These are phyloP conservation scores for Plasmopara halstedii DNA, from an alignment of 352 stramenopile genomes.

Conservation along the genomic window DNA sequence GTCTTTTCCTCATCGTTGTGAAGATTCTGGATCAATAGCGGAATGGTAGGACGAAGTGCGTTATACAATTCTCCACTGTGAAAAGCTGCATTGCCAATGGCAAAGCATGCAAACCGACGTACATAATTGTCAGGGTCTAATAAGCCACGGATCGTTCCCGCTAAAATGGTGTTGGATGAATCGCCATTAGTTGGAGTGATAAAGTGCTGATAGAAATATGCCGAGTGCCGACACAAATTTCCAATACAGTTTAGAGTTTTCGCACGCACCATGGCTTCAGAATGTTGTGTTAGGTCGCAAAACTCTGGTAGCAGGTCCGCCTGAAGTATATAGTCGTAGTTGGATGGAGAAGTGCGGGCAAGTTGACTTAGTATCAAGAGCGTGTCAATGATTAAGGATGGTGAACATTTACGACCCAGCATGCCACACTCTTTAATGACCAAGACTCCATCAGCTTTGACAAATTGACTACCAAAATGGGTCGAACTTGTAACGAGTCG, in stretches of 20 bases:
- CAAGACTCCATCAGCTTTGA: slow-evolving; percentile 50
- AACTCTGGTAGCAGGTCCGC: slow-evolving; percentile 52
- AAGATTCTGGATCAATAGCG: slow-evolving; percentile 62
- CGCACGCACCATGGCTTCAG: slow-evolving; percentile 69
- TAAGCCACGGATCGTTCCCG: slow-evolving; percentile 50
- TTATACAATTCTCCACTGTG: slow-evolving; percentile 78
- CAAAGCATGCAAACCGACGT: slow-evolving; percentile 90
- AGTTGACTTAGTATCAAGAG: slow-evolving; percentile 86
- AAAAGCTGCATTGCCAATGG: slow-evolving; percentile 92
- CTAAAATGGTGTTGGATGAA: slow-evolving; percentile 32
- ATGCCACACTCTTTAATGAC: slow-evolving; percentile 70
- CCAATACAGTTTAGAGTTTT: slow-evolving; percentile 90
- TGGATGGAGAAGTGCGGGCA: slow-evolving; percentile 55
- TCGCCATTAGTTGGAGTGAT: slow-evolving; percentile 8
- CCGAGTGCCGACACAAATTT: slow-evolving; percentile 89
- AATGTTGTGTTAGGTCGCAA: slow-evolving; percentile 44
- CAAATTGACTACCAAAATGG: slow-evolving; percentile 77
- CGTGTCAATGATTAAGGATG: slow-evolving; percentile 67
- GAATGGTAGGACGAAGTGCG: slow-evolving; percentile 50
- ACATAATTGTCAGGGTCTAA: slow-evolving; percentile 73
- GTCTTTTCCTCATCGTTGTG: slow-evolving; percentile 83
- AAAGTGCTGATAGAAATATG: slow-evolving; percentile 79
- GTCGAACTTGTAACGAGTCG: slow-evolving; percentile 77
- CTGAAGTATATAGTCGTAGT: slow-evolving; percentile 63
- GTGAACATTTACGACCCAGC: slow-evolving; percentile 30